Conservation (phyloP, 352 stramenopile genomes). For the Phytophthora colocasiae region DNA sequence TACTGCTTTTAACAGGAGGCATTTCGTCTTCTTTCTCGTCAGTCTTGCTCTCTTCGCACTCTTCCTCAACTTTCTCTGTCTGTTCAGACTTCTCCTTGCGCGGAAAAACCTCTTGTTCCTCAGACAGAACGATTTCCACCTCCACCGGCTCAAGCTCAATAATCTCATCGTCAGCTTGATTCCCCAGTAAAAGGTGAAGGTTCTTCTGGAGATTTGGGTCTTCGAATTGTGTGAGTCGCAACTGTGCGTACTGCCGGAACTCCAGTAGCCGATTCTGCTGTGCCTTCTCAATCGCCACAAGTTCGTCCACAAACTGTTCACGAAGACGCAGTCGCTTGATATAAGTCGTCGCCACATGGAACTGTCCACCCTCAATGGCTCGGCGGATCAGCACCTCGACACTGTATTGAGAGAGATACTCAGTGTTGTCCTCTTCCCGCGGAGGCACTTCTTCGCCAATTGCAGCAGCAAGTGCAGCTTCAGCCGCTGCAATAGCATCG, state of each 20-base stretch:
- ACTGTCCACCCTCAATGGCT: slow-evolving; percentile 69
- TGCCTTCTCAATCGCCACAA: slow-evolving; percentile 64
- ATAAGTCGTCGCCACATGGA: slow-evolving; percentile 78
- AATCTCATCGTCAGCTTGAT: slow-evolving; percentile 51
- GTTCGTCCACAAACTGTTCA: slow-evolving; percentile 62
- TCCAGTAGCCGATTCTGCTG: slow-evolving; percentile 55
- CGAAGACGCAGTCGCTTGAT: slow-evolving; percentile 85
- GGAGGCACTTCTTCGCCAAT: slow-evolving; percentile 18
- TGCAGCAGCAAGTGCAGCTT: slow-evolving; percentile 35
- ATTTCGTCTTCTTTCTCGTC: slow-evolving; percentile 7
- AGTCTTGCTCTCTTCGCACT: slow-evolving; percentile 17
- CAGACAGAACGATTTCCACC: slow-evolving; percentile 63
- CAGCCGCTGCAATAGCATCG: slow-evolving; percentile 37
- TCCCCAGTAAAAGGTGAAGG: slow-evolving; percentile 50
- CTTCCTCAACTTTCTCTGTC: slow-evolving; percentile 13
- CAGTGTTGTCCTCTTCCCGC: slow-evolving; percentile 29
- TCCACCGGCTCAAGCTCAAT: slow-evolving; percentile 56
- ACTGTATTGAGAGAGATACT: slow-evolving; percentile 51
- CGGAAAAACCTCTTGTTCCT: slow-evolving; percentile 66
- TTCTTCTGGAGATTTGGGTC: slow-evolving; percentile 51
- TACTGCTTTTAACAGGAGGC: slow-evolving; percentile 8
- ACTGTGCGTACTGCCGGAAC: slow-evolving; percentile 67
- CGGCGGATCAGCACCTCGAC: slow-evolving; percentile 62
- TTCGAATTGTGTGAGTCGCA: slow-evolving; percentile 56
- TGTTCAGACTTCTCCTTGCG: slow-evolving; percentile 40